A percentile compares a stretch with the other conserved stretches of the same genome.
Evolutionary conservation across 2,329 filamentous ascomycete species (phyloP).

Genomic region (Phialophora verrucosa): DNA sequence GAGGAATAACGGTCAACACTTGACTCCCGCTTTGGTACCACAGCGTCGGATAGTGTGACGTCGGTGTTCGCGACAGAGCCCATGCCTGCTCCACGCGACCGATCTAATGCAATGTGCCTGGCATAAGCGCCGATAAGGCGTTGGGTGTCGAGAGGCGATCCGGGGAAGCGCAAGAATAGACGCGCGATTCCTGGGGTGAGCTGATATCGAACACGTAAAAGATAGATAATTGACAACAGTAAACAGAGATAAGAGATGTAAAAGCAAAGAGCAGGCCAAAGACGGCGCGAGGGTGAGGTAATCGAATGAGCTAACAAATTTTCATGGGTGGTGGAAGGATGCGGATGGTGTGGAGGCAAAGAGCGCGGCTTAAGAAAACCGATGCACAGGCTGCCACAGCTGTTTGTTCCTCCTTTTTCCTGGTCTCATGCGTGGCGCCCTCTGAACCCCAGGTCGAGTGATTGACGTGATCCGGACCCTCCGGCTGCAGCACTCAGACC

Average conservation of each 20-base stretch:
- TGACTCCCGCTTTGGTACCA: slow-evolving; percentile 52
- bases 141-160: slow-evolving; percentile 19
- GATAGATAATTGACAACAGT: slow-evolving; percentile 39
- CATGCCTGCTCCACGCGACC: slow-evolving; percentile 44
- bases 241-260: slow-evolving; percentile 41
- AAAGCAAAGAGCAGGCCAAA: slow-evolving; percentile 37
- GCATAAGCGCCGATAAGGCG: slow-evolving; percentile 38
- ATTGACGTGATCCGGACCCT: slow-evolving; percentile 9
- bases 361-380: slow-evolving; percentile 20
- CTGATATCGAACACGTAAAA: slow-evolving; percentile 37
- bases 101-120: slow-evolving; percentile 39
- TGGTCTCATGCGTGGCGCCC: slow-evolving; percentile 6
- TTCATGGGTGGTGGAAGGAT: slow-evolving; percentile 26
- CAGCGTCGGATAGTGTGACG: slow-evolving; percentile 49
- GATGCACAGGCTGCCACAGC: slow-evolving; percentile 1
- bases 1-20: slow-evolving; percentile 51
- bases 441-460: slow-evolving; percentile 12
- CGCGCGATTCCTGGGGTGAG: slow-evolving; percentile 24
- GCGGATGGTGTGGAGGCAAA: slow-evolving; percentile 27
- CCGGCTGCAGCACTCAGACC: slow-evolving; percentile 1
- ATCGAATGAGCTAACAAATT: slow-evolving; percentile 41
- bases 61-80: slow-evolving; percentile 52
- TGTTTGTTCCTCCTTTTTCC: not conserved
- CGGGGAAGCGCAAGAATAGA: slow-evolving; percentile 29
- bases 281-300: slow-evolving; percentile 37